Percentiles rank a stretch among this genome's conserved stretches.
phyloP scores from a whole-genome alignment of 495 filamentous ascomycete species.

The Jackrogersella minutella region DNA sequence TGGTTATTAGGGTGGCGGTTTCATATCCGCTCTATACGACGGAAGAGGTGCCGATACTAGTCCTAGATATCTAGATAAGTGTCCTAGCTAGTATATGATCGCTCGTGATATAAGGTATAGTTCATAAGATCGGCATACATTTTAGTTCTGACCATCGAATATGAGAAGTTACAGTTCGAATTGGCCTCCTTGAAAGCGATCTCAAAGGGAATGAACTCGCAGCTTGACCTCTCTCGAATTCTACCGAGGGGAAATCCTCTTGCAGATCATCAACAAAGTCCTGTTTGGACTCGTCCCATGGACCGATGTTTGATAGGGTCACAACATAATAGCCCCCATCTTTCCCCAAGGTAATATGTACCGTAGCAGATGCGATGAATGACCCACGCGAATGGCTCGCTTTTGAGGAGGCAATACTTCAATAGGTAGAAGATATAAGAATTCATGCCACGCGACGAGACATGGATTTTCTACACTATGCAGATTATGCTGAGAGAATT shows the following conservation, averaged over 20 bases:
- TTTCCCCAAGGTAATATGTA: constrained; percentile 32
- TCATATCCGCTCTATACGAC: not conserved
- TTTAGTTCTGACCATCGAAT: not conserved
- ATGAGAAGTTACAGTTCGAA: constrained; percentile 3
- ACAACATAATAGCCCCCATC: constrained; percentile 31
- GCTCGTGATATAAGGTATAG: not conserved
- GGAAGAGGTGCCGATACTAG: constrained; percentile 6
- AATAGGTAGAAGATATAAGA: not conserved
- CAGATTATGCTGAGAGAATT: constrained; percentile 31
- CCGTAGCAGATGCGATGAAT: constrained; percentile 23
- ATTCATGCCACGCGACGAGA: constrained; percentile 26
- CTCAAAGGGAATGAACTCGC: not conserved
- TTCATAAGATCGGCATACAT: not conserved
- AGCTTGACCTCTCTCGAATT: not conserved
- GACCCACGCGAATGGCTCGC: constrained; percentile 17
- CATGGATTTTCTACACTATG: constrained; percentile 9
- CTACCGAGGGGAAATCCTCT: constrained; percentile 12
- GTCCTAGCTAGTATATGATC: constrained; percentile 5
- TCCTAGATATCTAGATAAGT: constrained; percentile 8
- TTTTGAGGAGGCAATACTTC: constrained; percentile 1
- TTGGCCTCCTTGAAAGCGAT: not conserved
- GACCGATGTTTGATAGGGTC: constrained; percentile 25
- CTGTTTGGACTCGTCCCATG: constrained; percentile 34
- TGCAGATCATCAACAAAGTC: constrained; percentile 25
- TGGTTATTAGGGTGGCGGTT: not conserved